Base-by-base conservation (phyloP, 2,329 filamentous ascomycete genomes). In the Trichoderma koningiopsis region DNA sequence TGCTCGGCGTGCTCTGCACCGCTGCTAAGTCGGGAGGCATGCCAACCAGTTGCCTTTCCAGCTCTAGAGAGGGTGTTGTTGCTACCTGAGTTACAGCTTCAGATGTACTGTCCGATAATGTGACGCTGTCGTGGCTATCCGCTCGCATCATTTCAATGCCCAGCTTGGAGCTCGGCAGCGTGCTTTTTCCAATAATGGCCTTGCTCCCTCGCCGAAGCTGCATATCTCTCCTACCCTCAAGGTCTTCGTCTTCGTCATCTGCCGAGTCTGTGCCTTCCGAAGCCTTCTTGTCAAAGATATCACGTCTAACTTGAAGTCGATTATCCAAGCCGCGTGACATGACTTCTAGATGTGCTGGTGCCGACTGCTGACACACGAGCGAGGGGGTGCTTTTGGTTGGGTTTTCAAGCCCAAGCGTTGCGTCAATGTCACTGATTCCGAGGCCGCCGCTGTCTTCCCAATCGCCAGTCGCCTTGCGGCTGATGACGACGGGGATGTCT, bases 141-240 rank as follows among this genome's bases (percentile, higher is more conserved):
- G 95, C 96, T 59, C 95, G 89, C 93, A 97, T 95, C 95, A 98
- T 97, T 79, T 98, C 95, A 61, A 94, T 96, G 1, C 94, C 94
- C 2, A 98, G 87, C 79, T 97, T 97, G 0, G 94, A 97, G 66
- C 91, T 92, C 14, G 92, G 91, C 29, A 92, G 85, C 47, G 85
- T 83, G 19, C 83, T 81, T 72, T 89, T 89, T 70, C 81, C 76
- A 47, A 75, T 72, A 64, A 77, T 70, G 11, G 79, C 76, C 66
- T 81, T 80, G 74, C 77, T 81, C 68, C 77, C 76, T 29, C 79
- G 83, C 47, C 87, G 83, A 52, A 83, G 78, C 79, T 91, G 80
- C 81, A 79, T 79, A 10, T 81, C 79, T 31, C 77, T 74, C 2
- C 73, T 75, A 1, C 75, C 84, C 8, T 92, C 94, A 5, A 96